phyloP scores from a whole-genome alignment of 371 early-diverging fungal genomes.

The Mycotypha africana region DNA sequence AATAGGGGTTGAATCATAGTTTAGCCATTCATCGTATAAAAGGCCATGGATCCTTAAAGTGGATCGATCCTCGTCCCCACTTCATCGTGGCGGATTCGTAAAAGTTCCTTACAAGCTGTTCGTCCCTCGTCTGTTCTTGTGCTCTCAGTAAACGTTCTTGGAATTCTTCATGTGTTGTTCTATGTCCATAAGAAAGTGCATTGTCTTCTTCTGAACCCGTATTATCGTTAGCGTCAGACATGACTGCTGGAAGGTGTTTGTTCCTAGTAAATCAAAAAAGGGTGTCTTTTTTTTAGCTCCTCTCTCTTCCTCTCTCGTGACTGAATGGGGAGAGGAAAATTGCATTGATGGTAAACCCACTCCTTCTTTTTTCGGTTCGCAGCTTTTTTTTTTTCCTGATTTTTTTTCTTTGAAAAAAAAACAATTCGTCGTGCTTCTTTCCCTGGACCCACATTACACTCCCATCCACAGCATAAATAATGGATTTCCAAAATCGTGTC shows the following conservation, averaged over 20 bases:
- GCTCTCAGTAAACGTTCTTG: conserved; percentile 24
- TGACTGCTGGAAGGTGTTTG: no score
- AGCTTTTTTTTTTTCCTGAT: neutral
- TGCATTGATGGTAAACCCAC: no score
- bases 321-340: no score
- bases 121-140: conserved; percentile 11
- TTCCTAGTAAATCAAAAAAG: no score
- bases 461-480: conserved; percentile 14
- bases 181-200: conserved; percentile 16
- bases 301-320: no score
- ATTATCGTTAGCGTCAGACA: no score
- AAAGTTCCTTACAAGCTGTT: conserved; percentile 18
- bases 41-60: no score
- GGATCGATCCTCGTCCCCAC: neutral
- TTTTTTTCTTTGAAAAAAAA: neutral
- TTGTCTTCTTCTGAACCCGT: no score
- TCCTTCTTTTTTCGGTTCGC: no score
- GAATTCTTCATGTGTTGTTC: conserved; percentile 20
- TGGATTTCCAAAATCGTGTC: conserved; percentile 81
- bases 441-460: neutral
- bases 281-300: no score
- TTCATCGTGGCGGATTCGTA: neutral
- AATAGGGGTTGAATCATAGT: neutral
- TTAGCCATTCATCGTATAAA: neutral
- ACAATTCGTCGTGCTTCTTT: neutral